phyloP scores from a whole-genome alignment of 2,329 filamentous ascomycete genomes.

The Fusarium camptoceras region DNA sequence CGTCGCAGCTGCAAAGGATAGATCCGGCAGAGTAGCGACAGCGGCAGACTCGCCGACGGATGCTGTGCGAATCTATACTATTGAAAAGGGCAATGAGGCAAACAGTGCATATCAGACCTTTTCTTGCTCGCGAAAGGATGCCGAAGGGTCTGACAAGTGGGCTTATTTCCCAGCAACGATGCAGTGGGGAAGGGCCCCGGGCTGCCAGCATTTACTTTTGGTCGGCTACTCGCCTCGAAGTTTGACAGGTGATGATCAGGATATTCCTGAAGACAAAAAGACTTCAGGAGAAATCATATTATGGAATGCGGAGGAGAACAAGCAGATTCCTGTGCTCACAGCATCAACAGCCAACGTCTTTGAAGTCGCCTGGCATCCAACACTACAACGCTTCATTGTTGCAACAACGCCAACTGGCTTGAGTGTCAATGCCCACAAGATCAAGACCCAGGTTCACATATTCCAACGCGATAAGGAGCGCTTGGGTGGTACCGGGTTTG shows the following conservation, averaged over 20 bases:
- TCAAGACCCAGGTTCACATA: constrained; percentile 68
- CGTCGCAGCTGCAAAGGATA: constrained; percentile 64
- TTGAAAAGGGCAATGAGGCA: constrained; percentile 54
- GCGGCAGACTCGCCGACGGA: constrained; percentile 66
- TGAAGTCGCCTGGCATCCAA: constrained; percentile 73
- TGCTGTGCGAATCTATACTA: constrained; percentile 68
- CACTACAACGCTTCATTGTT: constrained; percentile 63
- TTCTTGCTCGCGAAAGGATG: constrained; percentile 56
- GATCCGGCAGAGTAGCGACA: constrained; percentile 65
- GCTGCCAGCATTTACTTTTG: constrained; percentile 64
- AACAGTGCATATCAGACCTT: constrained; percentile 54
- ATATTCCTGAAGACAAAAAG: constrained; percentile 69
- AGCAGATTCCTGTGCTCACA: constrained; percentile 61
- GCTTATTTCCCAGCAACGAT: constrained; percentile 72
- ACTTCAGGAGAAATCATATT: constrained; percentile 70
- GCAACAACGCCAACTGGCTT: constrained; percentile 65
- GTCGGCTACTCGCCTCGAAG: constrained; percentile 73
- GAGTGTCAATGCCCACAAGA: constrained; percentile 56
- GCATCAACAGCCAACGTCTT: constrained; percentile 71
- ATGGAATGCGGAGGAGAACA: constrained; percentile 63
- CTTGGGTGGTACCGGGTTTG: constrained; percentile 48
- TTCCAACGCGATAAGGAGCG: constrained; percentile 55
- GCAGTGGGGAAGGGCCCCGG: constrained; percentile 66
- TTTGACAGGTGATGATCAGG: constrained; percentile 62
- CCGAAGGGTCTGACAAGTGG: constrained; percentile 62